A percentile compares a stretch with the other conserved stretches of the same genome.
phyloP scores from a whole-genome alignment of 2,329 filamentous ascomycete species.

The Emergomyces orientalis region DNA sequence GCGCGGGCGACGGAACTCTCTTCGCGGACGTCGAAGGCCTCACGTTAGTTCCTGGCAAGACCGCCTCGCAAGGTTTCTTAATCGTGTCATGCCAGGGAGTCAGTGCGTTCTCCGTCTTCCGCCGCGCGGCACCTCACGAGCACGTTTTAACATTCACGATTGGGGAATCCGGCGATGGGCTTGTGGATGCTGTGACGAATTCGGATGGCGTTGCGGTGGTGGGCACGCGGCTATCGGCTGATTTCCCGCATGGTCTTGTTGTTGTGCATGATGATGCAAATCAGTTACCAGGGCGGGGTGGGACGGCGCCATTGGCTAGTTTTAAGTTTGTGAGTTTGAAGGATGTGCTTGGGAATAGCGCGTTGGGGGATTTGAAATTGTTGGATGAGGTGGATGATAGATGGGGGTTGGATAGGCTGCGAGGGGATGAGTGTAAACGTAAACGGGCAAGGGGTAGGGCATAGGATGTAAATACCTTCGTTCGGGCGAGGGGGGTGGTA shows the following conservation, averaged over 20 bases:
- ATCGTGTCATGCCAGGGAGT: conserved; percentile 47
- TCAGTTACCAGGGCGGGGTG: conserved; percentile 33
- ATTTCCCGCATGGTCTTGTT: conserved; percentile 39
- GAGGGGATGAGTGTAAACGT: background rate
- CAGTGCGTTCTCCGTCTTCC: conserved; percentile 46
- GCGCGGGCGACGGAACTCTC: conserved; percentile 41
- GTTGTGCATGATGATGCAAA: conserved; percentile 49
- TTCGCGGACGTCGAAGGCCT: conserved; percentile 48
- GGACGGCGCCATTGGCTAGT: conserved; percentile 40
- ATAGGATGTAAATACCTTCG: background rate
- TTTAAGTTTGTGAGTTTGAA: conserved; percentile 43
- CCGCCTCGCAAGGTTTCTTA: conserved; percentile 40
- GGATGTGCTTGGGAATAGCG: conserved; percentile 37
- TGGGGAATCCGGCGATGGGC: conserved; percentile 31
- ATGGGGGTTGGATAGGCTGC: conserved; percentile 7
- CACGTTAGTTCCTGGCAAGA: conserved; percentile 41
- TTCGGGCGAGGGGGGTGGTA: background rate
- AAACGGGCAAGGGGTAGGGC: background rate
- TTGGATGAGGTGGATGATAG: conserved; percentile 9
- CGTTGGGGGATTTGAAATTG: conserved; percentile 33
- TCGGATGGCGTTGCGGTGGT: conserved; percentile 46
- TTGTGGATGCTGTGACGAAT: conserved; percentile 45
- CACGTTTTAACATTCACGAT: conserved; percentile 45
- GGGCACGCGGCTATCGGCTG: conserved; percentile 34
- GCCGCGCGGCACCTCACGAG: conserved; percentile 41